Percentiles rank a stretch among this genome's conserved stretches.
phyloP scores from a whole-genome alignment of 2,329 filamentous ascomycete species.

The Alternaria sp. region DNA sequence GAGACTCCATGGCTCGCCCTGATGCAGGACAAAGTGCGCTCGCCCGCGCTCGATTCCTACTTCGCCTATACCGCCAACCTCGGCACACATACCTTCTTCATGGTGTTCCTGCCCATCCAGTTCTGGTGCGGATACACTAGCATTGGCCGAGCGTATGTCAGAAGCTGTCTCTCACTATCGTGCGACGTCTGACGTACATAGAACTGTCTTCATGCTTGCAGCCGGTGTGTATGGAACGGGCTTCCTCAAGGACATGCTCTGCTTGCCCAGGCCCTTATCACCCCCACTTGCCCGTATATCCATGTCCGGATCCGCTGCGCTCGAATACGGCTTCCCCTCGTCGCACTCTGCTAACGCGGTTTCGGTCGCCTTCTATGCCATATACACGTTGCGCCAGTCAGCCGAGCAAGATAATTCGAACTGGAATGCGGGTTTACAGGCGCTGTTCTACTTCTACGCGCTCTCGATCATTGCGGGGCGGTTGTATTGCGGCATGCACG shows the following conservation, averaged over 20 bases:
- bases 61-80: constrained; percentile 97
- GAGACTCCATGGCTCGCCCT: constrained; percentile 94
- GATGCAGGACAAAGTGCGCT: constrained; percentile 80
- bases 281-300: constrained; percentile 93
- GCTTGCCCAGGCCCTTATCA: constrained; percentile 87
- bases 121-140: constrained; percentile 94
- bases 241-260: constrained; percentile 92
- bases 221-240: constrained; percentile 75
- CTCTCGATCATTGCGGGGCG: constrained; percentile 88
- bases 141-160: constrained; percentile 82
- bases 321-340: constrained; percentile 97
- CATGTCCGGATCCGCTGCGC: constrained; percentile 92
- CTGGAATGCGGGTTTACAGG: constrained; percentile 68
- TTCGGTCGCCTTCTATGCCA: constrained; percentile 84
- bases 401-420: constrained; percentile 67
- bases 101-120: constrained; percentile 90
- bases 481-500: constrained; percentile 98
- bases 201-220: constrained; percentile 65
- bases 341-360: constrained; percentile 98
- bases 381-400: constrained; percentile 72
- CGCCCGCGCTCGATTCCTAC: constrained; percentile 88
- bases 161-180: constrained; percentile 5
- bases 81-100: constrained; percentile 98
- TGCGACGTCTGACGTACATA: constrained; percentile 29
- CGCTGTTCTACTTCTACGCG: constrained; percentile 81